Conservation (phyloP, 2,329 filamentous ascomycete genomes). For the Cladosporium velox region DNA sequence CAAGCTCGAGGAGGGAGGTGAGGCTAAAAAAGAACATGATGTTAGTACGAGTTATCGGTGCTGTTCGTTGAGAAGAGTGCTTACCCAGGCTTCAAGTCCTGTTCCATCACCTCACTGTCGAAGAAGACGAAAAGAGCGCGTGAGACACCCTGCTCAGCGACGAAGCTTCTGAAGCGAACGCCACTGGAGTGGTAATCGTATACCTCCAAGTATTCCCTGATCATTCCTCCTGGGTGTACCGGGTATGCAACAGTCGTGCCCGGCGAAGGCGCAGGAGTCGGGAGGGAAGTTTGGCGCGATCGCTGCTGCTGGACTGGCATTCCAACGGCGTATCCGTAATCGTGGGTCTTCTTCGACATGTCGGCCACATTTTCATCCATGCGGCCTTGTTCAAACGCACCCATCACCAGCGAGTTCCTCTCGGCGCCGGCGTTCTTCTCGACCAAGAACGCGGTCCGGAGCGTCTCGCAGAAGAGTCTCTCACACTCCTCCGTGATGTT, state of each 20-base stretch:
- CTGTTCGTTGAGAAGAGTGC: slow-evolving; percentile 14
- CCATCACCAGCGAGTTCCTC: slow-evolving; percentile 85
- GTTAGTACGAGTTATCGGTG: slow-evolving; percentile 34
- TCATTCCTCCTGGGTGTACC: slow-evolving; percentile 30
- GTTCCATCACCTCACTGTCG: slow-evolving; percentile 65
- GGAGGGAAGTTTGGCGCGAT: slow-evolving; percentile 31
- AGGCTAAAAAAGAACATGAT: slow-evolving; percentile 55
- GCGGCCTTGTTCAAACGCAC: slow-evolving; percentile 56
- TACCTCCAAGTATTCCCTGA: slow-evolving; percentile 71
- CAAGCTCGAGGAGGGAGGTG: slow-evolving; percentile 87
- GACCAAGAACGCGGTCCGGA: slow-evolving; percentile 93
- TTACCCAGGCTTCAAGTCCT: slow-evolving; percentile 83
- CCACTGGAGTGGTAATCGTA: slow-evolving; percentile 83
- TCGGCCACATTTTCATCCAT: slow-evolving; percentile 24
- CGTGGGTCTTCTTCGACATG: slow-evolving; percentile 7
- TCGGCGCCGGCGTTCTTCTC: slow-evolving; percentile 69
- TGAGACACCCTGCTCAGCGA: slow-evolving; percentile 68
- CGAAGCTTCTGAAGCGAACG: slow-evolving; percentile 82
- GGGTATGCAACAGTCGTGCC: slow-evolving; percentile 27
- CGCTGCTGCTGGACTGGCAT: slow-evolving; percentile 13
- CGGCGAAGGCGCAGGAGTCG: slow-evolving; percentile 40
- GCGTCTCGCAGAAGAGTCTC: slow-evolving; percentile 98
- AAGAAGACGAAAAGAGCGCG: slow-evolving; percentile 88
- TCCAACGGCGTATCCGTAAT: slow-evolving; percentile 2
- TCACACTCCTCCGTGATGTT: slow-evolving; percentile 99